phyloP scores from a whole-genome alignment of 495 filamentous ascomycete species.

The Trichoderma gamsii region DNA sequence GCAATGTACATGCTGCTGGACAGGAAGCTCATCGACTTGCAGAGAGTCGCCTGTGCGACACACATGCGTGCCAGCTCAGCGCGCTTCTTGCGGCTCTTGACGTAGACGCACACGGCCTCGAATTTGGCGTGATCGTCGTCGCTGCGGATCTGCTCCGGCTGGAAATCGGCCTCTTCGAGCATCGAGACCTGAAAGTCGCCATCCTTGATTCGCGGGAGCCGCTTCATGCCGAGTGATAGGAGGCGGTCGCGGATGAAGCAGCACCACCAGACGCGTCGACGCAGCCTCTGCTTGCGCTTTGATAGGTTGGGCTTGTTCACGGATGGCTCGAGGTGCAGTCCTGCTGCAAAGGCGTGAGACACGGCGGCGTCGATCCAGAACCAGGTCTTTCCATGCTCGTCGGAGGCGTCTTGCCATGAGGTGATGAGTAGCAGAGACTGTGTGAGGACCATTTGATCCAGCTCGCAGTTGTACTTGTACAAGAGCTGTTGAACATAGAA shows the following conservation, averaged over 20 bases:
- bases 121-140: not conserved
- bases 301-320: slow-evolving; percentile 9
- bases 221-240: slow-evolving; percentile 6
- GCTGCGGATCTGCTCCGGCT: slow-evolving; percentile 7
- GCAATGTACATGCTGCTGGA: slow-evolving; percentile 9
- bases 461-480: slow-evolving; percentile 11
- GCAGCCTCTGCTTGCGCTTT: slow-evolving; percentile 3
- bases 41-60: slow-evolving; percentile 1
- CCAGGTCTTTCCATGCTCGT: slow-evolving; percentile 7
- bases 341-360: slow-evolving; percentile 3
- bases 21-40: slow-evolving; percentile 9
- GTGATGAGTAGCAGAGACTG: slow-evolving; percentile 3
- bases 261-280: slow-evolving; percentile 9
- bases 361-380: slow-evolving; percentile 10
- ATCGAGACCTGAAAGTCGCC: slow-evolving; percentile 4
- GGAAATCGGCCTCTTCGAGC: slow-evolving; percentile 8
- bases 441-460: slow-evolving; percentile 8
- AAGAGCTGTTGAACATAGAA: not conserved
- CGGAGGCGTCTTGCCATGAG: slow-evolving; percentile 1
- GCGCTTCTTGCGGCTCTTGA: slow-evolving; percentile 12
- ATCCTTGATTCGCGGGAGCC: slow-evolving; percentile 1
- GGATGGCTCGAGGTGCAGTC: slow-evolving; percentile 5
- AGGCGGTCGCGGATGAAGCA: slow-evolving; percentile 13
- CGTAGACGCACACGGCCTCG: slow-evolving; percentile 9
- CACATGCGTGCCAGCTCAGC: slow-evolving; percentile 9